phyloP scores from a whole-genome alignment of 1,284 basidiomycete genomes.

The Rhodotorula sp. region DNA sequence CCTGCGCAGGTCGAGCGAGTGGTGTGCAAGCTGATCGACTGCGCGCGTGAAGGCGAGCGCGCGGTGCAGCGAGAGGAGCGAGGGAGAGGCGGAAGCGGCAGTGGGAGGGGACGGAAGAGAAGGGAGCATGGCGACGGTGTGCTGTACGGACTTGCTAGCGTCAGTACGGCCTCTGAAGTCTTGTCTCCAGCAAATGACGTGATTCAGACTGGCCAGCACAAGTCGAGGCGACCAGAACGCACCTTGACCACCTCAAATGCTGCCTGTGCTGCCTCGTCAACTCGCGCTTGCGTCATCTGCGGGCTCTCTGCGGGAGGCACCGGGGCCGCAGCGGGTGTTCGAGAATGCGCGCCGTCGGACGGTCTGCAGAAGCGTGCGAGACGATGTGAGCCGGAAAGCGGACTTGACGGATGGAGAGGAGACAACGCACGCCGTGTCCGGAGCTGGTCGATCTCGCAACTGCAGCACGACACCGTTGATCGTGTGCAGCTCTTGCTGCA shows the following conservation, averaged over 20 bases:
- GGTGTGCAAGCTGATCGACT: conserved; percentile 15
- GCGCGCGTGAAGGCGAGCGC: conserved; percentile 14
- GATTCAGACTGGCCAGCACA: not conserved
- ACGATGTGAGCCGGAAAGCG: not conserved
- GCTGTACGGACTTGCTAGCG: not conserved
- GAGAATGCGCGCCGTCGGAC: not conserved
- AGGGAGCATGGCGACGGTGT: conserved; percentile 17
- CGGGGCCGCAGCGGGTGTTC: too few species aligned
- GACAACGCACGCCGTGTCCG: not conserved
- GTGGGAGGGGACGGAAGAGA: not conserved
- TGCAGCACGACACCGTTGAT: conserved; percentile 15
- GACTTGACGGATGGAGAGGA: not conserved
- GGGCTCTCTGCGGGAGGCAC: not conserved
- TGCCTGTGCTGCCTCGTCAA: not conserved
- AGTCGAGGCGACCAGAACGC: not conserved
- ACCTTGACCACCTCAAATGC: conserved; percentile 24
- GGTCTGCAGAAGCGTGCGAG: not conserved
- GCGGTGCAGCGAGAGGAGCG: conserved; percentile 15
- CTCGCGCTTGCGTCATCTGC: not conserved
- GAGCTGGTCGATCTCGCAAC: not conserved
- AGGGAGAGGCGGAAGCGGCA: not conserved
- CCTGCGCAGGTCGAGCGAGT: not conserved
- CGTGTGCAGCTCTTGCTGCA: conserved; percentile 24
- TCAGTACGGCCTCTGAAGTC: too few species aligned
- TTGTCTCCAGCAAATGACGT: not conserved